Conservation (phyloP, 1,284 basidiomycete species). For the Microbotryum lychnidis-dioicae region DNA sequence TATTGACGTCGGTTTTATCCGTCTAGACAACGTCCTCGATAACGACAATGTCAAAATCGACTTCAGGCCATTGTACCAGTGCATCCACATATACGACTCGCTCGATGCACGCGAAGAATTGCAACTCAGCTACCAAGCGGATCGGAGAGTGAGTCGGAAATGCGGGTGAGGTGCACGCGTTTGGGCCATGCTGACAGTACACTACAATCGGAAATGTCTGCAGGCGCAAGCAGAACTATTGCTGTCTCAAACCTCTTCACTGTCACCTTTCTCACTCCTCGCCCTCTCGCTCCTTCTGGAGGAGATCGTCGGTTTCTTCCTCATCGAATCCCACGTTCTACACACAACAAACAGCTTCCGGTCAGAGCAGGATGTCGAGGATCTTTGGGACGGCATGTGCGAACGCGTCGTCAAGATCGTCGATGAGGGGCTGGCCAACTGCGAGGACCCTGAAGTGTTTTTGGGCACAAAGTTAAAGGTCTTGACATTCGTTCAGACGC, state of each 20-base stretch:
- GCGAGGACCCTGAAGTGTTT: slow-evolving; percentile 74
- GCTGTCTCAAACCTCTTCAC: slow-evolving; percentile 58
- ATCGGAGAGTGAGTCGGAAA: slow-evolving; percentile 63
- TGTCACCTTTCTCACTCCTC: slow-evolving; percentile 47
- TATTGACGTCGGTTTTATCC: background rate
- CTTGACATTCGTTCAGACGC: slow-evolving; percentile 79
- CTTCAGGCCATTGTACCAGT: slow-evolving; percentile 91
- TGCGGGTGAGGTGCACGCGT: background rate
- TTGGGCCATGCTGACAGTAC: background rate
- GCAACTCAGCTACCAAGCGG: slow-evolving; percentile 86
- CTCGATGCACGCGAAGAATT: slow-evolving; percentile 82
- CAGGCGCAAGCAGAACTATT: slow-evolving; percentile 96
- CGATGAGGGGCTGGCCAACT: slow-evolving; percentile 60
- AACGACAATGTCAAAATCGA: slow-evolving; percentile 82
- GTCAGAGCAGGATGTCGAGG: slow-evolving; percentile 81
- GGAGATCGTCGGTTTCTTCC: slow-evolving; percentile 98
- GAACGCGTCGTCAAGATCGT: slow-evolving; percentile 67
- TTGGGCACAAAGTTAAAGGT: slow-evolving; percentile 76
- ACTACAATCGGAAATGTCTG: background rate
- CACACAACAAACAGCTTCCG: slow-evolving; percentile 74
- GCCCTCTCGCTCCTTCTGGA: slow-evolving; percentile 57
- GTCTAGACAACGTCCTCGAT: slow-evolving; percentile 75
- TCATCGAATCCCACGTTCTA: slow-evolving; percentile 89
- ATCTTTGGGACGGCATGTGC: slow-evolving; percentile 89
- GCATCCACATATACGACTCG: slow-evolving; percentile 92